These are phyloP conservation scores for Xylaria nigripes DNA, from an alignment of 495 filamentous ascomycete genomes.

Conservation along the genomic window DNA sequence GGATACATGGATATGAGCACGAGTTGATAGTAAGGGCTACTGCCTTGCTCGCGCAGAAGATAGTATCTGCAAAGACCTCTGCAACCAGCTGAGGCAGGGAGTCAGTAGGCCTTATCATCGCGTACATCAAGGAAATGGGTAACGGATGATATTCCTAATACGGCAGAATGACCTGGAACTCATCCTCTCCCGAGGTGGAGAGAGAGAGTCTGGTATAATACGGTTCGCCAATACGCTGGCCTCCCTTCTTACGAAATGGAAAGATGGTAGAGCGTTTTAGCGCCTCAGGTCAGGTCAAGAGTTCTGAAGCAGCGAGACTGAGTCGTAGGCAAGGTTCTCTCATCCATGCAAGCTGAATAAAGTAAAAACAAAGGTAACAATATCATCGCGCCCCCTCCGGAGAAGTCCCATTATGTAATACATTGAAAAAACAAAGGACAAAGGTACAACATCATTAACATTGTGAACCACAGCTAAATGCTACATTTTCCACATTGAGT, in stretches of 20 bases:
- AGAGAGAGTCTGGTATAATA: neutral
- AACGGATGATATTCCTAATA: neutral
- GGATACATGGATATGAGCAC: constrained; percentile 66
- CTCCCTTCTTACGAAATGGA: neutral
- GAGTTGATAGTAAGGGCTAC: constrained; percentile 61
- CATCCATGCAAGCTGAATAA: too few relatives aligned
- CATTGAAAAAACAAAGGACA: too few relatives aligned
- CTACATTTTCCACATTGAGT: too few relatives aligned
- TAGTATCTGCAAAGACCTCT: constrained; percentile 36
- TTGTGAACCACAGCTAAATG: too few relatives aligned
- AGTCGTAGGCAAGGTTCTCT: neutral
- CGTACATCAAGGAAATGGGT: neutral
- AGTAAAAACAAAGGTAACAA: too few relatives aligned
- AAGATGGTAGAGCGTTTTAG: neutral
- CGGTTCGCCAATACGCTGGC: neutral
- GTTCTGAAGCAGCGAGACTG: neutral
- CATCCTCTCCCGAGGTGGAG: neutral
- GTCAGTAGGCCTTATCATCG: neutral
- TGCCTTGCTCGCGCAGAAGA: constrained; percentile 42
- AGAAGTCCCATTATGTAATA: too few relatives aligned
- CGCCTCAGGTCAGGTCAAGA: neutral
- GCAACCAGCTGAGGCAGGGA: constrained; percentile 23
- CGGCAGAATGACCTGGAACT: neutral
- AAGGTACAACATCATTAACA: too few relatives aligned
- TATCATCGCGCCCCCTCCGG: too few relatives aligned